Base-by-base conservation (phyloP, 164 flowering plant genomes). In the Magnolia officinalis region DNA sequence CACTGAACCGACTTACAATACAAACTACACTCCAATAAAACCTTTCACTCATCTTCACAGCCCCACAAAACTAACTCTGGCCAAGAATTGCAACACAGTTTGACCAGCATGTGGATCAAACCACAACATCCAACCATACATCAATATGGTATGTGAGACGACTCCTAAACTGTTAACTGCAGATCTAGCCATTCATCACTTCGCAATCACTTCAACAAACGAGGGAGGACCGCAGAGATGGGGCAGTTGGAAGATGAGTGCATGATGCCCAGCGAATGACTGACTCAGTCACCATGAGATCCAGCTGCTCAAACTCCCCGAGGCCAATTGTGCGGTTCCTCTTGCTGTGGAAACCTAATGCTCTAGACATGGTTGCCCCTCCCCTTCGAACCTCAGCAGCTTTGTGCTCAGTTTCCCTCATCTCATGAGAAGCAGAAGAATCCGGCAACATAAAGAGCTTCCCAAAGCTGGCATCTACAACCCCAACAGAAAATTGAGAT, bases 231-330 rank as follows among this genome's bases (percentile, higher is more conserved):
- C 88, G 86, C 71, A 93, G 88, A 52, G 98, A 90, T 16, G 91
- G 82, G 8, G 89, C 85, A 19, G 85, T 86, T 2, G 92, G 84
- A 65, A 94, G 82, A 79, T 88, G 80, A 0, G 98, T 92, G 87
- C 97, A 92, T 20, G 98, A 94, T 14, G 94, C 93, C 98, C 98
- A 94, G 6, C 98, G 89, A 59, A 94, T 89, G 4, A 94, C 86
- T 13, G 98, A 91, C 79, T 90, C 97, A 1, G 91, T 87, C 71
- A 88, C 93, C 77, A 90, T 81, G 49, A 91, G 81, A 83, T 91
- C 88, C 37, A 94, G 80, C 74, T 89, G 97, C 68, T 88, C 92
- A 67, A 86, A 73, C 85, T 92, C 98, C 58, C 96, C 95, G 19
- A 87, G 85, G 2, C 98, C 95, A 70, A 94, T 94, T 0, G 98